Percentiles rank a stretch among this genome's conserved stretches.
phyloP scores from a whole-genome alignment of 441 rosid species.

The Erodium moschatum region DNA sequence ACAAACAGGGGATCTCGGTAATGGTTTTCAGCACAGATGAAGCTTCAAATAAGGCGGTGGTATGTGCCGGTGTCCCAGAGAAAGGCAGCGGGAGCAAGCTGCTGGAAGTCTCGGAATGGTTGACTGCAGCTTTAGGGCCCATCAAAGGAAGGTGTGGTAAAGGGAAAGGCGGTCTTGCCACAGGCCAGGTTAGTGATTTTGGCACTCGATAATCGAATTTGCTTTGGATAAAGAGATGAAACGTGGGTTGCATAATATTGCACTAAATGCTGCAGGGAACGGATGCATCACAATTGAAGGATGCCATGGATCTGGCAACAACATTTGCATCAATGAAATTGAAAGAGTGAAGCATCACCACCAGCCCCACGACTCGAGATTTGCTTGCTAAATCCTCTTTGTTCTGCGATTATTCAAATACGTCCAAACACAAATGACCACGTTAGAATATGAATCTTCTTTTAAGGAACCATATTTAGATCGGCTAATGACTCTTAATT shows the following conservation, averaged over 20 bases:
- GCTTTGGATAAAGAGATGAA: too few species aligned
- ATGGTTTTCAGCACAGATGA: slow-evolving; percentile 89
- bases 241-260: too few species aligned
- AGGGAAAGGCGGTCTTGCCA: slow-evolving; percentile 88
- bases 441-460: too few species aligned
- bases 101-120: slow-evolving; percentile 88
- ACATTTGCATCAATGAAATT: slow-evolving; percentile 71
- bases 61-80: slow-evolving; percentile 81
- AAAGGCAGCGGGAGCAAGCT: slow-evolving; percentile 46
- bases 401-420: too few species aligned
- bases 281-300: slow-evolving; percentile 55
- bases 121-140: slow-evolving; percentile 66
- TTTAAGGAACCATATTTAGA: too few species aligned
- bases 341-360: slow-evolving; percentile 4
- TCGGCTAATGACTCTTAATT: too few species aligned
- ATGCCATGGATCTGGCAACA: slow-evolving; percentile 61
- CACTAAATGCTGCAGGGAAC: slow-evolving; percentile 50
- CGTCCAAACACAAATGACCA: too few species aligned
- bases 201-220: too few species aligned
- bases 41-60: slow-evolving; percentile 72
- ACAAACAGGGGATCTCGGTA: slow-evolving; percentile 60
- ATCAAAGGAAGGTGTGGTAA: slow-evolving; percentile 83
- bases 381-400: too few species aligned
- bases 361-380: too few species aligned
- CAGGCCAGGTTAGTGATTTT: slow-evolving; percentile 69